A percentile compares a stretch with the other conserved stretches of the same genome.
Evolutionary conservation across 768 basidiomycete species (phyloP).

Genomic region (Crepidotus variabilis): DNA sequence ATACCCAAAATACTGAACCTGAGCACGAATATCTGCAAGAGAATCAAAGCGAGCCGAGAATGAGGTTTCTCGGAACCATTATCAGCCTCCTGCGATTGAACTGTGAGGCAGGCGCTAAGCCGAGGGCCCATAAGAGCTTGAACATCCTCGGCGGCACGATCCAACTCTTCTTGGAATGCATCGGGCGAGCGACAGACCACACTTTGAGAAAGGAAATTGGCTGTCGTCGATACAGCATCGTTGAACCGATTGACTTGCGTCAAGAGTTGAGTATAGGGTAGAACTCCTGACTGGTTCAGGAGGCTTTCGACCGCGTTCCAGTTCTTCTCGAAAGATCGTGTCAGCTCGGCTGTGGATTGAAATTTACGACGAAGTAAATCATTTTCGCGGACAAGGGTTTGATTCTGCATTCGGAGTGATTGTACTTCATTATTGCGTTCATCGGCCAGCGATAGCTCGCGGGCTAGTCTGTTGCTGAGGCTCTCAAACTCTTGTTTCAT

Average conservation of each 20-base stretch:
- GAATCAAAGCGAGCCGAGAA: background rate
- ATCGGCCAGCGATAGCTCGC: background rate
- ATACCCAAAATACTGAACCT: background rate
- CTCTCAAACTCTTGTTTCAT: too few relatives aligned
- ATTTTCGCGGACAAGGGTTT: background rate
- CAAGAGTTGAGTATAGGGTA: background rate
- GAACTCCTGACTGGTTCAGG: background rate
- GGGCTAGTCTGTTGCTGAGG: background rate
- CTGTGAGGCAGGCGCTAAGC: background rate
- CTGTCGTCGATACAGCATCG: background rate
- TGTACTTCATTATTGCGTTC: too few relatives aligned
- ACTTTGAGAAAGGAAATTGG: background rate
- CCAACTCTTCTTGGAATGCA: background rate
- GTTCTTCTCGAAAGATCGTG: background rate
- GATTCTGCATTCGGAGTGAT: too few relatives aligned
- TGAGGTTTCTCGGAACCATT: background rate
- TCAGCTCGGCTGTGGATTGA: background rate
- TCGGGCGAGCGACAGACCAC: background rate
- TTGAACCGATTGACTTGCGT: background rate
- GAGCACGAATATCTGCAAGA: background rate
- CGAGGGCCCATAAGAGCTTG: background rate
- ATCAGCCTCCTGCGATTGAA: background rate
- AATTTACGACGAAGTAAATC: background rate
- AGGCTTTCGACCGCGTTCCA: background rate
- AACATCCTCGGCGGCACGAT: background rate